A percentile compares a stretch with the other conserved stretches of the same genome.
Evolutionary conservation across 371 early-diverging fungal genomes (phyloP).

Genomic region (Entomophthora muscae): DNA sequence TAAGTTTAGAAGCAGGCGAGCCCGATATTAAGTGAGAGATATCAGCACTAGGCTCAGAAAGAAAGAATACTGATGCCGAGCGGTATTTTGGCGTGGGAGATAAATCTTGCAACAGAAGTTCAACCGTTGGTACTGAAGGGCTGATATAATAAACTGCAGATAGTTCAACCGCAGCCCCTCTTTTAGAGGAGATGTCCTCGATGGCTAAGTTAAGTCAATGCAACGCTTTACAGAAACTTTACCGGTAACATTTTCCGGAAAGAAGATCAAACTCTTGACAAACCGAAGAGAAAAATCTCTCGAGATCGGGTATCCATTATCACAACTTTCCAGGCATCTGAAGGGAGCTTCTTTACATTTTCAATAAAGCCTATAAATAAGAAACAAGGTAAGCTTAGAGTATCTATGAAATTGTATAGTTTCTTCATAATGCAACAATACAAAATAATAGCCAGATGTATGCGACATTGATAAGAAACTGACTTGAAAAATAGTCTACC

Average conservation of each 20-base stretch:
- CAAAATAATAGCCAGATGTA: too few relatives aligned
- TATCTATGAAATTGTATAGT: too few relatives aligned
- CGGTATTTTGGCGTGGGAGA: conserved; percentile 36
- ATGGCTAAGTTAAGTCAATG: conserved; percentile 77
- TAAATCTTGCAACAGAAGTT: conserved; percentile 32
- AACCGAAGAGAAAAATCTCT: conserved; percentile 64
- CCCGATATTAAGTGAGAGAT: conserved; percentile 8
- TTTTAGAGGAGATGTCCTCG: conserved; percentile 66
- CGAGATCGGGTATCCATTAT: conserved; percentile 73
- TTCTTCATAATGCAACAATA: too few relatives aligned
- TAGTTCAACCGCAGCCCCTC: conserved; percentile 32
- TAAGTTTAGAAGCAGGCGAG: conserved; percentile 12
- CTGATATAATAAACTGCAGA: conserved; percentile 5
- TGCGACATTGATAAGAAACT: too few relatives aligned
- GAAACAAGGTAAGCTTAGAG: too few relatives aligned
- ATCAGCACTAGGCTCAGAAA: conserved; percentile 21
- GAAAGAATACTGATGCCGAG: conserved; percentile 68
- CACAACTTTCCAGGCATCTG: conserved; percentile 57
- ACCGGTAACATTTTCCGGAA: conserved; percentile 83
- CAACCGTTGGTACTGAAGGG: conserved; percentile 28
- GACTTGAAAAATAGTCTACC: too few relatives aligned
- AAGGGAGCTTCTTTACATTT: not conserved
- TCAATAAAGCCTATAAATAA: not conserved
- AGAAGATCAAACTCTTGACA: conserved; percentile 85
- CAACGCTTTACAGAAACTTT: conserved; percentile 24